Evolutionary conservation across 805 yeast species (phyloP).

Genomic region (Suhomyces faveliae): DNA sequence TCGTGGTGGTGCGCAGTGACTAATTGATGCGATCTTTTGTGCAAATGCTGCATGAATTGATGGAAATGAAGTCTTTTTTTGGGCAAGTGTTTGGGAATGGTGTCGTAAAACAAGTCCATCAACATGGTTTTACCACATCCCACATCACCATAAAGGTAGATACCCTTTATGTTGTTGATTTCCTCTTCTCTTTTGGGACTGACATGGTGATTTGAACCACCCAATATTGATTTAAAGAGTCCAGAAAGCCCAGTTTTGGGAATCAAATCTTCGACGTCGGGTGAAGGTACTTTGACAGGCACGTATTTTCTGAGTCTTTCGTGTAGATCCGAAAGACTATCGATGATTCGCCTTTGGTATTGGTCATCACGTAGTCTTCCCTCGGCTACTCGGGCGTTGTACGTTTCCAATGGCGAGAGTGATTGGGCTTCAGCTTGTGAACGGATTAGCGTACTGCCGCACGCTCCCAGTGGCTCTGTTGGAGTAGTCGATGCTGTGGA

Average conservation of each 20-base stretch:
- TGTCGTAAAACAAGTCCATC: conserved; percentile 90
- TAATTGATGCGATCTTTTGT: conserved; percentile 79
- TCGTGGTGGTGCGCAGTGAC: conserved; percentile 58
- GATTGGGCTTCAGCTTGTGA: not conserved
- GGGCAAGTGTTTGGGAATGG: conserved; percentile 74
- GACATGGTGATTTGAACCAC: not conserved
- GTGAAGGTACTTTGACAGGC: conserved; percentile 61
- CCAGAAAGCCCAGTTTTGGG: conserved; percentile 48
- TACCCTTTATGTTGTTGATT: conserved; percentile 59
- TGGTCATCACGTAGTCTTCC: conserved; percentile 68
- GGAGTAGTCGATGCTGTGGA: not conserved
- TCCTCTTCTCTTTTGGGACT: conserved; percentile 16
- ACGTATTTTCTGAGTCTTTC: conserved; percentile 49
- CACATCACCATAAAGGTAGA: conserved; percentile 93
- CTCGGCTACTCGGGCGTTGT: conserved; percentile 46
- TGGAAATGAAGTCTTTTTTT: conserved; percentile 90
- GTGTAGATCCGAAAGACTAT: conserved; percentile 60
- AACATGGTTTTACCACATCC: conserved; percentile 99
- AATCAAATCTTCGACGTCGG: conserved; percentile 49
- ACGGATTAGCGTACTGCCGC: not conserved
- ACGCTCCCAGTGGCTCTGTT: not conserved
- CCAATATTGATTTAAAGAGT: conserved; percentile 25
- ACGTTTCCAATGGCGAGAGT: conserved; percentile 48
- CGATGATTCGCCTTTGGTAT: conserved; percentile 73
- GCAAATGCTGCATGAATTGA: conserved; percentile 93